A percentile compares a stretch with the other conserved stretches of the same genome.
phyloP scores from a whole-genome alignment of 371 early-diverging fungal species.

The Rhizopus delemar region DNA sequence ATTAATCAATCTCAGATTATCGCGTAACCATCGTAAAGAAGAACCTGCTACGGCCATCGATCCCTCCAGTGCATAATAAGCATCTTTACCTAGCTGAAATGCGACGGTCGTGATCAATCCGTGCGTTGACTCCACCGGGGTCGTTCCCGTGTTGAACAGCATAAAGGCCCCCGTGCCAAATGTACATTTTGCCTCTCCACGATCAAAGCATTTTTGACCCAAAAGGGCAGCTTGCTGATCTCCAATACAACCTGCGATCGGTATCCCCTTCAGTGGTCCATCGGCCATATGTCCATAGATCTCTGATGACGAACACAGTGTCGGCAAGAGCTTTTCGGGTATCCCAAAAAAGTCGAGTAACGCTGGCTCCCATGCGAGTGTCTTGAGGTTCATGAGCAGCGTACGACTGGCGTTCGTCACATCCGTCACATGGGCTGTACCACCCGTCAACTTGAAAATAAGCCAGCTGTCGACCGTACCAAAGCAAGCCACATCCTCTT shows the following conservation, averaged over 20 bases:
- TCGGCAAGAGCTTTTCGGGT: slow-evolving; percentile 57
- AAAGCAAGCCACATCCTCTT: slow-evolving; percentile 52
- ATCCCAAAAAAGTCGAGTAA: slow-evolving; percentile 55
- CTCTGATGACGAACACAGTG: slow-evolving; percentile 84
- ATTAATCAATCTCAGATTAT: slow-evolving; percentile 79
- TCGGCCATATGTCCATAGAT: slow-evolving; percentile 70
- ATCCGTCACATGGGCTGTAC: slow-evolving; percentile 79
- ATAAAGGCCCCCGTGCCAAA: slow-evolving; percentile 97
- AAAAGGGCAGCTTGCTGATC: slow-evolving; percentile 97
- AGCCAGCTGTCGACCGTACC: slow-evolving; percentile 95
- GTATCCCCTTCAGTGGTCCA: slow-evolving; percentile 66
- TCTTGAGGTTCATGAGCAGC: slow-evolving; percentile 89
- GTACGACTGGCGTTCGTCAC: slow-evolving; percentile 95
- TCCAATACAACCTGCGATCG: slow-evolving; percentile 86
- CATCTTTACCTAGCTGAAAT: slow-evolving; percentile 82
- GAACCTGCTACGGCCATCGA: slow-evolving; percentile 94
- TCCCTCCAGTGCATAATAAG: slow-evolving; percentile 92
- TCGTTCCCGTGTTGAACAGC: slow-evolving; percentile 88
- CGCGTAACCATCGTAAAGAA: slow-evolving; percentile 92
- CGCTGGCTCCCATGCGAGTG: slow-evolving; percentile 79
- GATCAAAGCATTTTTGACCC: slow-evolving; percentile 87
- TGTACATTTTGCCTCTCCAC: slow-evolving; percentile 85
- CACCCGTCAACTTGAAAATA: slow-evolving; percentile 78
- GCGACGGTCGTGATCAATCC: slow-evolving; percentile 93
- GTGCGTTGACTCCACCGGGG: slow-evolving; percentile 74